A percentile compares a stretch with the other conserved stretches of the same genome.
phyloP scores from a whole-genome alignment of 1,284 basidiomycete genomes.

The Sanghuangporus weigelae region DNA sequence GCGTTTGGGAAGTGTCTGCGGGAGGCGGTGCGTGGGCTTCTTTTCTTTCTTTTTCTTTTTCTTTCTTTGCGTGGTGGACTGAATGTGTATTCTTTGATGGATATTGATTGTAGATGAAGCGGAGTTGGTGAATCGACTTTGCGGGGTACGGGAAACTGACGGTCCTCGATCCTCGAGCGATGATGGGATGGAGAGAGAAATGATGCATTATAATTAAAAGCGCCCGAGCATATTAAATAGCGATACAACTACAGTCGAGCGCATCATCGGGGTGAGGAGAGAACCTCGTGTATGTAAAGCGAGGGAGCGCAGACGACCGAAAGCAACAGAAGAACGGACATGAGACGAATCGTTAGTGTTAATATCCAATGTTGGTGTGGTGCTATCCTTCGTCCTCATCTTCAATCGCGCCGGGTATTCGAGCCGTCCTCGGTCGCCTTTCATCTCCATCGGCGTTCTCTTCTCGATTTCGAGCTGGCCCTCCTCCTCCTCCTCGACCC shows the following conservation, averaged over 20 bases:
- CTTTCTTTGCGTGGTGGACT: neutral
- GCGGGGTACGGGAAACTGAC: neutral
- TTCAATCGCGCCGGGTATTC: constrained; percentile 14
- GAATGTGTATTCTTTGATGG: neutral
- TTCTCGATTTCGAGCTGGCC: neutral
- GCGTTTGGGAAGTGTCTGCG: constrained; percentile 72
- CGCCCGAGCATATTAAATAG: neutral
- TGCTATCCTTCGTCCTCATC: constrained; percentile 4
- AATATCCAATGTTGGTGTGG: neutral
- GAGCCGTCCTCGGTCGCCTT: neutral
- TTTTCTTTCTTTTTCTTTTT: neutral
- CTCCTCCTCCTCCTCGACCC: no score
- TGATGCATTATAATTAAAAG: neutral
- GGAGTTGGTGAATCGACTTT: constrained; percentile 44
- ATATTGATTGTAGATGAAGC: constrained; percentile 50
- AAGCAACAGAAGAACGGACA: neutral
- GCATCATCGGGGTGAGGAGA: neutral
- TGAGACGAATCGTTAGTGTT: neutral
- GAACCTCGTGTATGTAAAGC: neutral
- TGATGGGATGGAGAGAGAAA: neutral
- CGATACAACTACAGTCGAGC: constrained; percentile 1
- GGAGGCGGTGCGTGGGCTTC: constrained; percentile 46
- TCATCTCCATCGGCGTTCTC: neutral
- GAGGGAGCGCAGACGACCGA: neutral
- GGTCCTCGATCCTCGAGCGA: neutral